These are phyloP conservation scores for Senna siamea DNA, from an alignment of 306 rosid species.

Conservation along the genomic window DNA sequence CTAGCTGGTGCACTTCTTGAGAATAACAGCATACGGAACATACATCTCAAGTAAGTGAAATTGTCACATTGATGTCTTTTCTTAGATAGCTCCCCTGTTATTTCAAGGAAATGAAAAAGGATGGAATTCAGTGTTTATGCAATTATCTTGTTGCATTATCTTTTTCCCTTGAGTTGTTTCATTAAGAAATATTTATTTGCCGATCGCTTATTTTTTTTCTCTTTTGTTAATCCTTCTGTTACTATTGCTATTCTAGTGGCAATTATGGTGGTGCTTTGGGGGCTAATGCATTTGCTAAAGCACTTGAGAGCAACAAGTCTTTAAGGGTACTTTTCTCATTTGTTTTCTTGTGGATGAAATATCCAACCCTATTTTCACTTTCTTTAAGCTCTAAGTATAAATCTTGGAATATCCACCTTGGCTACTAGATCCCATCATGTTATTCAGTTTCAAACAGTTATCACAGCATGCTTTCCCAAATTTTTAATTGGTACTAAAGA, in stretches of 20 bases:
- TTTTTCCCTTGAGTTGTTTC: slow-evolving; percentile 31
- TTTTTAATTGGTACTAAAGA: slow-evolving; percentile 3
- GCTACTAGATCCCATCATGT: slow-evolving; percentile 14
- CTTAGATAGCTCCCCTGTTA: not conserved
- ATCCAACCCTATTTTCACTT: slow-evolving; percentile 1
- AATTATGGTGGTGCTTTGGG: slow-evolving; percentile 99
- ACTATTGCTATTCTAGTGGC: slow-evolving; percentile 65
- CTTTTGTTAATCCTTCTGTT: slow-evolving; percentile 35
- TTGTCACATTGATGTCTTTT: slow-evolving; percentile 27
- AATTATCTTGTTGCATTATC: slow-evolving; percentile 23
- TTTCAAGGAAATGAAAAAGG: slow-evolving; percentile 14
- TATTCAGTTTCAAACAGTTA: slow-evolving; percentile 16
- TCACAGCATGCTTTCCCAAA: slow-evolving; percentile 17
- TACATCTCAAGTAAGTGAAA: slow-evolving; percentile 82
- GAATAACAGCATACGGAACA: slow-evolving; percentile 70
- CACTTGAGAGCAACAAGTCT: slow-evolving; percentile 91
- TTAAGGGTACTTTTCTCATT: slow-evolving; percentile 66
- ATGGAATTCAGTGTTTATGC: slow-evolving; percentile 17
- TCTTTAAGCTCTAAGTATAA: slow-evolving; percentile 5
- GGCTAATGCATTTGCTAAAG: slow-evolving; percentile 92
- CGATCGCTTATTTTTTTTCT: slow-evolving; percentile 34
- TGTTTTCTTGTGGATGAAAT: slow-evolving; percentile 40
- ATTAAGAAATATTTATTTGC: slow-evolving; percentile 10
- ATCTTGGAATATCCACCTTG: slow-evolving; percentile 27
- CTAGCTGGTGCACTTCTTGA: slow-evolving; percentile 93